phyloP scores from a whole-genome alignment of 371 early-diverging fungal species.

The Mycotypha africana region DNA sequence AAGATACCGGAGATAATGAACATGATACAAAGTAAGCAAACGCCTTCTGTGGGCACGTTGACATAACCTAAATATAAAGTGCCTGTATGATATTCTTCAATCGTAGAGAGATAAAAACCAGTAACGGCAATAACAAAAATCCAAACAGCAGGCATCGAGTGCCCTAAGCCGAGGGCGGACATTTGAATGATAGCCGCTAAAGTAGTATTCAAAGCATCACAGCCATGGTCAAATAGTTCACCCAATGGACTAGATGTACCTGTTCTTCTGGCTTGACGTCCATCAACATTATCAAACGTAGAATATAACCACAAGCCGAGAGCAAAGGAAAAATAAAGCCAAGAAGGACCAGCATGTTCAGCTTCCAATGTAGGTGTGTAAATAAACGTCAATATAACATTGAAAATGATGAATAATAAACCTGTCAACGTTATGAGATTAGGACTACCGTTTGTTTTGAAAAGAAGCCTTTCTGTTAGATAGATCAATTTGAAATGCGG shows the following conservation, averaged over 20 bases:
- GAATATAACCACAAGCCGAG: constrained; percentile 91
- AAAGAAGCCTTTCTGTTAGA: not conserved
- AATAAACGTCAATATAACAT: constrained; percentile 62
- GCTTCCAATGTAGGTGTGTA: constrained; percentile 30
- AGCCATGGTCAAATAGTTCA: constrained; percentile 91
- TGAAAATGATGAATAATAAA: constrained; percentile 78
- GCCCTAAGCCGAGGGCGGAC: constrained; percentile 77
- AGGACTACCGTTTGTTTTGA: constrained; percentile 58
- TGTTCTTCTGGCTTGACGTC: constrained; percentile 95
- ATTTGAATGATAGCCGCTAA: constrained; percentile 79
- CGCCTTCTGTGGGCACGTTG: constrained; percentile 96
- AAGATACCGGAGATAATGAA: constrained; percentile 66
- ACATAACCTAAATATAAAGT: constrained; percentile 85
- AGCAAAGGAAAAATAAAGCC: constrained; percentile 64
- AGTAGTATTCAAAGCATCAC: constrained; percentile 90
- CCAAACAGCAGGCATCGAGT: constrained; percentile 56
- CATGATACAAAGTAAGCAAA: constrained; percentile 65
- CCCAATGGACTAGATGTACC: constrained; percentile 93
- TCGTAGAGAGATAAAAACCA: constrained; percentile 90
- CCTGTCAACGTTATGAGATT: constrained; percentile 97
- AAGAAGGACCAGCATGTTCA: constrained; percentile 29
- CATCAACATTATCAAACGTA: constrained; percentile 97
- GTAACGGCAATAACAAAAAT: constrained; percentile 61
- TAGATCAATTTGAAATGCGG: not conserved
- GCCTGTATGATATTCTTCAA: constrained; percentile 96